Percentiles rank a stretch among this genome's conserved stretches.
These are phyloP conservation scores for Penicillium manginii DNA, from an alignment of 495 filamentous ascomycete genomes.

Conservation along the genomic window DNA sequence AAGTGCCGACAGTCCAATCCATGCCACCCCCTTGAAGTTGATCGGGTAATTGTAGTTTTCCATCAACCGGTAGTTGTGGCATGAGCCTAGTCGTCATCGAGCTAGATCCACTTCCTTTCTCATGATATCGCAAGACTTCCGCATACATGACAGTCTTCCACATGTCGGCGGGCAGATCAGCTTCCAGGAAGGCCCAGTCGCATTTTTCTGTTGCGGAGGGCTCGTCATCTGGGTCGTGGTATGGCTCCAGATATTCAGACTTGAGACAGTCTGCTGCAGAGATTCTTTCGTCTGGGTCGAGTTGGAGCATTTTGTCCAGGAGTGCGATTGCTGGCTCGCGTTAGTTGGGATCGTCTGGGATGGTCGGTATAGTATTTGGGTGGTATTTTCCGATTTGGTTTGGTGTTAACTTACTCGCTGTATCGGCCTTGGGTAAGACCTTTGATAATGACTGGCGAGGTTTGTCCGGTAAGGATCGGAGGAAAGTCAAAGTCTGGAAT, in stretches of 20 bases:
- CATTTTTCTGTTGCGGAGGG: slow-evolving; percentile 92
- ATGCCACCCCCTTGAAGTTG: slow-evolving; percentile 13
- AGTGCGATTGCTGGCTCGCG: slow-evolving; percentile 74
- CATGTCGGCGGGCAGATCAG: slow-evolving; percentile 90
- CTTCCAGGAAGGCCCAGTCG: slow-evolving; percentile 98
- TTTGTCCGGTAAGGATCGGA: slow-evolving; percentile 90
- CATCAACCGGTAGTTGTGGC: neutral
- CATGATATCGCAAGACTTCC: slow-evolving; percentile 97
- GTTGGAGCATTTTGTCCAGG: slow-evolving; percentile 93
- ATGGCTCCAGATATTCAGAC: slow-evolving; percentile 90
- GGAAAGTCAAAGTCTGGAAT: slow-evolving; percentile 84
- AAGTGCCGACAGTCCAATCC: slow-evolving; percentile 8
- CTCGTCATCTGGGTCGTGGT: slow-evolving; percentile 96
- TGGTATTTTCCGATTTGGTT: neutral
- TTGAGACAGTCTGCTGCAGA: slow-evolving; percentile 78
- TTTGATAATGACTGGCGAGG: slow-evolving; percentile 83
- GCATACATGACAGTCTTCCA: slow-evolving; percentile 99
- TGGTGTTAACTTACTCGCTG: slow-evolving; percentile 60
- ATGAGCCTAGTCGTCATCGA: slow-evolving; percentile 1
- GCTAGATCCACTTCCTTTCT: slow-evolving; percentile 33
- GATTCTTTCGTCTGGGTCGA: slow-evolving; percentile 87
- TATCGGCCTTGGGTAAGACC: slow-evolving; percentile 90
- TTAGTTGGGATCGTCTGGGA: neutral
- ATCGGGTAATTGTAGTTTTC: too few relatives aligned
- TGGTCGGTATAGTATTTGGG: too few relatives aligned